Percentiles rank a stretch among this genome's conserved stretches.
Evolutionary conservation across 305 asterid species (phyloP).

Genomic region (Plantago coronopus): DNA sequence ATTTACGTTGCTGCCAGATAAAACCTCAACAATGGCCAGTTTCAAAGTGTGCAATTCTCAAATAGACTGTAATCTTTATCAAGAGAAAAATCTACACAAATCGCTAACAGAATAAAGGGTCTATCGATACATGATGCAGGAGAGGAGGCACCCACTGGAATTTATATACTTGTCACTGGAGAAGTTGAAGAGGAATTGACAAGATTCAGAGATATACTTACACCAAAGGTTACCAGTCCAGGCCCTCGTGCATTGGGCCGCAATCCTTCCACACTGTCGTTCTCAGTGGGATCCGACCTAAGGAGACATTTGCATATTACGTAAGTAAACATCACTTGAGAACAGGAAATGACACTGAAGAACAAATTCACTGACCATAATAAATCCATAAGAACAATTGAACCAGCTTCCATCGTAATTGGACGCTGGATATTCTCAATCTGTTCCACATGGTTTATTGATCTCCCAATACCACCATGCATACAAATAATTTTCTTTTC

Average conservation of each 20-base stretch:
- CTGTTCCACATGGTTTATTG: constrained; percentile 65
- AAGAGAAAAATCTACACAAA: no score
- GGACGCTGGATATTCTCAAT: constrained; percentile 94
- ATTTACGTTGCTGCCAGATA: no score
- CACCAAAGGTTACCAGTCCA: constrained; percentile 98
- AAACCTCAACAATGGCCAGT: no score
- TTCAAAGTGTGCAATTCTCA: no score
- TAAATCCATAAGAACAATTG: constrained; percentile 93
- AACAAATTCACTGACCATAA: constrained; percentile 58
- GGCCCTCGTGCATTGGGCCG: constrained; percentile 99
- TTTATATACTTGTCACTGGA: neutral
- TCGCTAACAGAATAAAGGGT: neutral
- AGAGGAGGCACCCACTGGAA: neutral
- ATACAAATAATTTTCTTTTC: constrained; percentile 66
- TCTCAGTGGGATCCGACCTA: constrained; percentile 99
- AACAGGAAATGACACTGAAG: constrained; percentile 10
- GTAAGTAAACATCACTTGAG: neutral
- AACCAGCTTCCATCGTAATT: constrained; percentile 97
- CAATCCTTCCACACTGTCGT: constrained; percentile 97
- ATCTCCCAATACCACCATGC: constrained; percentile 77
- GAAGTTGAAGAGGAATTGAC: constrained; percentile 7
- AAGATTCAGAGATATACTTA: constrained; percentile 32
- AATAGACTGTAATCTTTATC: no score
- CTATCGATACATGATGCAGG: neutral
- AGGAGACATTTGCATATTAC: constrained; percentile 19